Base-by-base conservation (phyloP, 1,139 yeast species). In the Pichia sp. region DNA sequence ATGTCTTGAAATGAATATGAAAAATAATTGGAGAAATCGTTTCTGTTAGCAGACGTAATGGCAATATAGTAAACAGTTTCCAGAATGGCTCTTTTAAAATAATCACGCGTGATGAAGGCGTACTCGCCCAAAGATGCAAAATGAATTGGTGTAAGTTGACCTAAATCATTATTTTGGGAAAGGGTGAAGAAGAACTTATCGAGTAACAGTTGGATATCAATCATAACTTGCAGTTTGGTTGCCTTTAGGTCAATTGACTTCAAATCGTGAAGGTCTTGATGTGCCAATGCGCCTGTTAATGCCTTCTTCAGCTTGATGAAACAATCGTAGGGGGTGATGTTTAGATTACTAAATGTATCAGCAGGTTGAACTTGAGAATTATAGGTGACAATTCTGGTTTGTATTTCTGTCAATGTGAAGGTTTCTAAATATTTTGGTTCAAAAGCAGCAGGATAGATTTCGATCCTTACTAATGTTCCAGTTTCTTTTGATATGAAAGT, bases 271-370 rank as follows among this genome's bases (percentile, higher is more conserved):
- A 59, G 64, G 1, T 75, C 67, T 3, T 63, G 65, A 31, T 74
- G 63, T 14, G 69, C 62, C 6, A 85, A 60, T 0, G 91, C 90
- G 0, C 87, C 89, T 53, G 72, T 77, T 43, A 85, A 67, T 3
- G 82, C 83, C 53, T 79, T 79, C 48, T 77, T 71, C 21, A 84
- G 59, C 20, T 85, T 81, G 43, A 70, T 71, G 32, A 83, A 65
- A 57, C 89, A 81, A 44, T 77, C 34, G 56, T 58, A 24, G 9
- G 51, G 45, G 4, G 40, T 44, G 28, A 50, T 30, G 11, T 34
- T 33, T 10, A 94, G 85, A 48, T 79, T 76, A 18, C 73, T 76
- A 57, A 84, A 93, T 3, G 74, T 57, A 51, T 81, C 87, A 19
- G 73, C 63, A 24, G 76, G 85, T 21, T 66, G 73, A 17, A 45